Base-by-base conservation (phyloP, 306 rosid species). In the Gastrolobium villosum region DNA sequence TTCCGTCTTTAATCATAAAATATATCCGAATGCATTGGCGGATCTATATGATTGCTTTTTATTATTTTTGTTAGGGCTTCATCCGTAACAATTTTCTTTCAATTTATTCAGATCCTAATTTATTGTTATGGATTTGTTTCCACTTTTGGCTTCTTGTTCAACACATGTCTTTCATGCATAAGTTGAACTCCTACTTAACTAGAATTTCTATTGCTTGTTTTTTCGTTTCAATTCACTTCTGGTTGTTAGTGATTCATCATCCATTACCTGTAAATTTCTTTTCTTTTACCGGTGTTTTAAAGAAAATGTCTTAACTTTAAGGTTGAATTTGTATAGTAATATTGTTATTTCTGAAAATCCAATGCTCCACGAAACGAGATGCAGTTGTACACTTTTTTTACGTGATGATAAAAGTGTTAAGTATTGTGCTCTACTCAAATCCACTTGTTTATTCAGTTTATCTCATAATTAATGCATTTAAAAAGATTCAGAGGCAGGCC, bases 381-480 rank as follows among this genome's bases (percentile, higher is more conserved):
- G 31, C 55, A 37, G 28, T 61, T 69, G 54, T 30, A 43, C 15
- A 49, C 2, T 43, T 74, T 64, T 20, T 72, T 54, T 35, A 52
- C n/a, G 11, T 36, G 59, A 39, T 45, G 41, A 36, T 41, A 7
- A 30, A 4, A 10, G 36, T 61, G 37, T 69, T 68, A 20, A 75
- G 7, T 14, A 30, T 50, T 15, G 6, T 45, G 65, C 2, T 71
- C 40, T 28, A 63, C 28, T 45, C 32, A 43, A 79, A 71, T 82
- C 82, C 70, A 52, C 40, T 55, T 57, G 41, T 43, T 70, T 7
- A 10, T 75, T 70, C 37, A 31, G 49, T 70, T 64, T 70, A 26
- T 64, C 31, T 20, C 37, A 13, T 72, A 60, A 68, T 74, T 26
- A 54, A 65, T 49, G 48, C 26, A 20, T 20, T 20, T 20, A 20